These are phyloP conservation scores for Rubroboletus pulcherrimus DNA, from an alignment of 768 basidiomycete genomes.

Conservation along the genomic window DNA sequence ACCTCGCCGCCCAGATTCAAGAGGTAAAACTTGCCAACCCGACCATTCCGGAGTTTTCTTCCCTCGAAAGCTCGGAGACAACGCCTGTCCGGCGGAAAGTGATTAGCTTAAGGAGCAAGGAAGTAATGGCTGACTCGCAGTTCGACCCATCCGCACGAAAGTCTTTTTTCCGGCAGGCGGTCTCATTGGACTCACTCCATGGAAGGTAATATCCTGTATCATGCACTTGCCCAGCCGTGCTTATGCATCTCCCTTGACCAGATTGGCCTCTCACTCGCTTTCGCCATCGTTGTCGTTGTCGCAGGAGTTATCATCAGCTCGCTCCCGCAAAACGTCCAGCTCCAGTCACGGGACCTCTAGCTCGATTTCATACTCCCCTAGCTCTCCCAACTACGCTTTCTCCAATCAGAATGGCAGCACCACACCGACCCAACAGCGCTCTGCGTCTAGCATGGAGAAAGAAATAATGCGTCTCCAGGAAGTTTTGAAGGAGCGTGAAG, in stretches of 20 bases:
- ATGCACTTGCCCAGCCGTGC: slow-evolving; percentile 1
- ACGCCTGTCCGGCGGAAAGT: slow-evolving; percentile 50
- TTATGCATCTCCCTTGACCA: slow-evolving; percentile 29
- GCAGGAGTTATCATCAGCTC: slow-evolving; percentile 91
- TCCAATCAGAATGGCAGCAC: slow-evolving; percentile 35
- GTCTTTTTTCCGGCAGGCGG: slow-evolving; percentile 85
- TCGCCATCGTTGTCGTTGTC: slow-evolving; percentile 95
- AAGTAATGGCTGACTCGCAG: slow-evolving; percentile 43
- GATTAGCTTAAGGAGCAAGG: slow-evolving; percentile 46
- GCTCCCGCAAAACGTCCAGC: slow-evolving; percentile 78
- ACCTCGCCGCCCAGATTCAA: slow-evolving; percentile 85
- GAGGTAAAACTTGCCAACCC: slow-evolving; percentile 71
- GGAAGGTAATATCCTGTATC: slow-evolving; percentile 53
- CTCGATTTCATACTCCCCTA: slow-evolving; percentile 57
- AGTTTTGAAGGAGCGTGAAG: slow-evolving; percentile 84
- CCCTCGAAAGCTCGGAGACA: slow-evolving; percentile 41
- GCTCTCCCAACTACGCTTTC: slow-evolving; percentile 56
- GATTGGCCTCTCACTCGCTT: slow-evolving; percentile 90
- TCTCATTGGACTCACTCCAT: slow-evolving; percentile 84
- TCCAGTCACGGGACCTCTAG: slow-evolving; percentile 74
- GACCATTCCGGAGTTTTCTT: slow-evolving; percentile 38
- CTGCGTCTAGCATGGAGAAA: slow-evolving; percentile 81
- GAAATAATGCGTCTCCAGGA: slow-evolving; percentile 96
- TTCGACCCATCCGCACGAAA: slow-evolving; percentile 54
- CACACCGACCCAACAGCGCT: slow-evolving; percentile 55